Percentiles rank a stretch among this genome's conserved stretches.
phyloP scores from a whole-genome alignment of 2,329 filamentous ascomycete species.

The Aspergillus eucalypticola region DNA sequence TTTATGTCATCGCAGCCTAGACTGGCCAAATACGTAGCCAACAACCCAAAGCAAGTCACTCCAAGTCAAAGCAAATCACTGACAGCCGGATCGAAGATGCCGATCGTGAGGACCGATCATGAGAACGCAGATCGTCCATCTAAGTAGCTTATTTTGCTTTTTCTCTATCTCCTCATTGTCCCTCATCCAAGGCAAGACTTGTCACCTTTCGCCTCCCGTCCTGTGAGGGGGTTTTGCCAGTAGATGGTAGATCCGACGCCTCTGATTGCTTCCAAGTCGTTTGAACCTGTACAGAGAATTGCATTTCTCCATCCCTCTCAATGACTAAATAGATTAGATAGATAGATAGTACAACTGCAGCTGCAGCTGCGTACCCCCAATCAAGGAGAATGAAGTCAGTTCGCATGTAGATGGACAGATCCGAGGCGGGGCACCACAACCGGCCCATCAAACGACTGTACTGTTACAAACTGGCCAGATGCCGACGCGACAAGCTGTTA shows the following conservation, averaged over 20 bases:
- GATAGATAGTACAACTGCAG: neutral
- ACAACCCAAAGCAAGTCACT: no score
- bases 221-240: neutral
- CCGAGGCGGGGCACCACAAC: neutral
- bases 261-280: neutral
- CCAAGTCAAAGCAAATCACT: neutral
- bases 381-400: neutral
- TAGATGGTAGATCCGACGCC: neutral
- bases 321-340: neutral
- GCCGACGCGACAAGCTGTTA: neutral
- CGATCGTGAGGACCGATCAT: neutral
- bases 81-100: neutral
- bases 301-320: neutral
- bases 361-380: neutral
- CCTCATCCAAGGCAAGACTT: neutral
- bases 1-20: neutral
- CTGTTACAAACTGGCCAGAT: neutral
- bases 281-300: neutral
- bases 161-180: neutral
- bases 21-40: neutral
- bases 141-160: neutral
- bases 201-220: neutral
- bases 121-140: neutral
- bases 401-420: neutral
- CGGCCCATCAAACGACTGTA: neutral